Evolutionary conservation across 1,284 basidiomycete genomes (phyloP).

Genomic region (Pholiota adiposa): DNA sequence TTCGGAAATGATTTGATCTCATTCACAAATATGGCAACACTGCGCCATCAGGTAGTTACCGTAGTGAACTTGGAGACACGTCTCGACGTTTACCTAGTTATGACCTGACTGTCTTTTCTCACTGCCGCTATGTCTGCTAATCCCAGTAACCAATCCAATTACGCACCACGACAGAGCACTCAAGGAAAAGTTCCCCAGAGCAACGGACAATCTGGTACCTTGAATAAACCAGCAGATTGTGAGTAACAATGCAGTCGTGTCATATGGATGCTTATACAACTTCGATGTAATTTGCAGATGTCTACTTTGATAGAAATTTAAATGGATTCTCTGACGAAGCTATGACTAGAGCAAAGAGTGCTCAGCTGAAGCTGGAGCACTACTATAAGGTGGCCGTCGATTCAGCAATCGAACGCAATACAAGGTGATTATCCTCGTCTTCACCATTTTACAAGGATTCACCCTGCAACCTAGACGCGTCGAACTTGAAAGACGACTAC

Average conservation of each 20-base stretch:
- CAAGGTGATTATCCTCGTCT: conserved; percentile 53
- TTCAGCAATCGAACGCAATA: conserved; percentile 88
- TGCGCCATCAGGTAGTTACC: too few species aligned
- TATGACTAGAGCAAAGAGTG: conserved; percentile 81
- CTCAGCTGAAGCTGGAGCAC: conserved; percentile 90
- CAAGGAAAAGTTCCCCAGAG: conserved; percentile 2
- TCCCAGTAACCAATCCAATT: conserved; percentile 4
- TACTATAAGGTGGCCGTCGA: conserved; percentile 93
- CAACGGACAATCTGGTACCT: conserved; percentile 8
- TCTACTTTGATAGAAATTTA: conserved; percentile 84
- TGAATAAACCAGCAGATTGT: conserved; percentile 36
- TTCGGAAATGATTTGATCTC: not conserved
- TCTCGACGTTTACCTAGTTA: not conserved
- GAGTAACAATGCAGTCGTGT: conserved; percentile 14
- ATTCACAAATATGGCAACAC: not conserved
- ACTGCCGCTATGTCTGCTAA: conserved; percentile 8
- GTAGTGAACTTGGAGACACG: not conserved
- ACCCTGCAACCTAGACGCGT: conserved; percentile 60
- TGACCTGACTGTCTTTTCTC: not conserved
- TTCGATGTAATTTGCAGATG: conserved; percentile 44
- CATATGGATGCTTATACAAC: not conserved
- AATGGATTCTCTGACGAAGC: conserved; percentile 75
- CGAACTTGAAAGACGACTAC: conserved; percentile 81
- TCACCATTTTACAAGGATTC: not conserved
- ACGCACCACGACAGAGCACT: conserved; percentile 18